phyloP scores from a whole-genome alignment of 805 yeast species.

The Candida tammaniensis region DNA sequence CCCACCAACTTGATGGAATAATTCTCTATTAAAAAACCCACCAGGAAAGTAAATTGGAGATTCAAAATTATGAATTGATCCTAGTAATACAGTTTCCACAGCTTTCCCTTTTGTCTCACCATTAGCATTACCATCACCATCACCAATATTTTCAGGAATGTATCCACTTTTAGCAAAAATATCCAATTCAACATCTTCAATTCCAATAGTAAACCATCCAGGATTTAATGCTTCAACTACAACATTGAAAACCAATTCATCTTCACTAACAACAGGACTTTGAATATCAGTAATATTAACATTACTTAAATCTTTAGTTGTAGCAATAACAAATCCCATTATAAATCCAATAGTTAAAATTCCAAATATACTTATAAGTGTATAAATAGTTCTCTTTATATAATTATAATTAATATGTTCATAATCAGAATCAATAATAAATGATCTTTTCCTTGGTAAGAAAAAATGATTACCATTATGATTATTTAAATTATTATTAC shows the following conservation, averaged over 20 bases:
- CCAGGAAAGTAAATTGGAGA: slow-evolving; percentile 75
- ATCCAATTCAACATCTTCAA: slow-evolving; percentile 71
- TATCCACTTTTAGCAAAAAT: slow-evolving; percentile 75
- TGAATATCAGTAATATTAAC: slow-evolving; percentile 60
- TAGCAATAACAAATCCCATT: slow-evolving; percentile 80
- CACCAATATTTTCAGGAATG: slow-evolving; percentile 20
- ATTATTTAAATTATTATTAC: slow-evolving; percentile 18
- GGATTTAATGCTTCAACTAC: slow-evolving; percentile 82
- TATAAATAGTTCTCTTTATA: slow-evolving; percentile 37
- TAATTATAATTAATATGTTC: slow-evolving; percentile 16
- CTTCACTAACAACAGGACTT: slow-evolving; percentile 75
- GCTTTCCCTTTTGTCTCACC: slow-evolving; percentile 12
- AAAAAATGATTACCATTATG: slow-evolving; percentile 23
- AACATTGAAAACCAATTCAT: slow-evolving; percentile 79
- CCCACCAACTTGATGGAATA: slow-evolving; percentile 60
- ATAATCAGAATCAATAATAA: slow-evolving; percentile 6
- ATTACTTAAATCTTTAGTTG: slow-evolving; percentile 76
- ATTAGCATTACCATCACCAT: slow-evolving; percentile 3
- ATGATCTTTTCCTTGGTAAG: slow-evolving; percentile 29
- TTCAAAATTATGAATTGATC: slow-evolving; percentile 64
- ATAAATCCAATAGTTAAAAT: slow-evolving; percentile 73
- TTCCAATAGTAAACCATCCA: slow-evolving; percentile 67
- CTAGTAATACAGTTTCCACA: slow-evolving; percentile 70
- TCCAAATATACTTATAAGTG: slow-evolving; percentile 43
- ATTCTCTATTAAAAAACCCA: slow-evolving; percentile 65